Base-by-base conservation (phyloP, 495 filamentous ascomycete species). In the Pyrenopolyporus hunteri region DNA sequence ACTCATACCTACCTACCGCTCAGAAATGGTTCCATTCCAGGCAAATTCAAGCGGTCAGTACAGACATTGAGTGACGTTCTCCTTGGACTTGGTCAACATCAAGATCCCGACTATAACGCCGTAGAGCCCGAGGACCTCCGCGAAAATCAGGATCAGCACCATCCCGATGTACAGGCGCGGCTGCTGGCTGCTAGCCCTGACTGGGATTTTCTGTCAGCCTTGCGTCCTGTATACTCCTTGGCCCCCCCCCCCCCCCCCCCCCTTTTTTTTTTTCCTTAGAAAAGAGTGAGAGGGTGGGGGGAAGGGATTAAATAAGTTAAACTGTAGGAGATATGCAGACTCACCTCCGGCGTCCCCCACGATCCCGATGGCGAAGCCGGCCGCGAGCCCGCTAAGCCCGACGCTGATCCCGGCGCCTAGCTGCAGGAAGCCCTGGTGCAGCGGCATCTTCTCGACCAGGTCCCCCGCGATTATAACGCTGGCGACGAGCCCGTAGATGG, bases 91-190 rank as follows among this genome's bases (percentile, higher is more conserved):
- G 6, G 74, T 77, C 50, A 77, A 49, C 75, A 76, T 77, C 31
- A 79, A 48, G 13, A 79, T 78, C 1, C 68, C 64, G 9, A 78
- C 75, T 14, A 79, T 73, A 1, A 76, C 73, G 0, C 76, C 75
- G 52, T 79, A 94, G 42, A 95, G 80, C 23, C 93, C 92, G 58
- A 97, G 75, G 29, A 96, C 93, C 76, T 97, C 93, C 26, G 87
- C 89, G 68, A 96, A 96, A 80, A 96, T 96, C 65, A 97, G 77
- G 60, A 97, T 93, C 64, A 96, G 74, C 61, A 97, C 92, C 92
- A 96, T 95, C 62, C 93, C 93, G 28, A 95, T 89, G 70, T 92
- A 97, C 19, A 97, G 84, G 40, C 92, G 84, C 10, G 87, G 90
- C 74, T 97, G 93, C 68, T 88, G 86, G 79, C 94, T 90, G 68